A percentile compares a stretch with the other conserved stretches of the same genome.
These are phyloP conservation scores for Boletales sp. DNA, from an alignment of 768 basidiomycete genomes.

Conservation along the genomic window DNA sequence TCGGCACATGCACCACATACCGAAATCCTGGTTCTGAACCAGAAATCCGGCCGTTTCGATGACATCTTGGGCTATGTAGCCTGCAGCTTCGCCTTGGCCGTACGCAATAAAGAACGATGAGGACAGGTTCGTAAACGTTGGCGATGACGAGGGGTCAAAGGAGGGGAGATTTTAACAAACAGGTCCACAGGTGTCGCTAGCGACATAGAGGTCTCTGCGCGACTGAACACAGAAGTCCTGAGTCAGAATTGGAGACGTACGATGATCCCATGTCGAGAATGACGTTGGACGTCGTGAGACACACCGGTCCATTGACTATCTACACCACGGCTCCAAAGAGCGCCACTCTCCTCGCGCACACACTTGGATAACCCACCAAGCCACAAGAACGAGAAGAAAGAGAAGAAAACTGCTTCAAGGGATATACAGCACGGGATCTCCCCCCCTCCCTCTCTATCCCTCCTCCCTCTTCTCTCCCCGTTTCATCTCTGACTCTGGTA, in stretches of 20 bases:
- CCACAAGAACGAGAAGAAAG: too few relatives aligned
- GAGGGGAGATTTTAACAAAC: slow-evolving; percentile 28
- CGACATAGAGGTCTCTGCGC: slow-evolving; percentile 49
- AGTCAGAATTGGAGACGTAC: slow-evolving; percentile 10
- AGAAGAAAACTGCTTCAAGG: too few relatives aligned
- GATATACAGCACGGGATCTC: too few relatives aligned
- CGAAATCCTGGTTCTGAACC: slow-evolving; percentile 45
- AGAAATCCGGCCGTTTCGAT: slow-evolving; percentile 52
- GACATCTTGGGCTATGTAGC: slow-evolving; percentile 42
- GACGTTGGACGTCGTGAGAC: slow-evolving; percentile 41
- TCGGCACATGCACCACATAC: slow-evolving; percentile 9
- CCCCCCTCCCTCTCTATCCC: too few relatives aligned
- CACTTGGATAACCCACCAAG: too few relatives aligned
- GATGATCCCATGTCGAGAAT: slow-evolving; percentile 52
- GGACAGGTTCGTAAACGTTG: slow-evolving; percentile 34
- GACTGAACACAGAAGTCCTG: slow-evolving; percentile 9
- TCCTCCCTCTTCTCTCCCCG: too few relatives aligned
- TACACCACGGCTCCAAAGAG: too few relatives aligned
- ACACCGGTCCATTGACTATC: too few relatives aligned
- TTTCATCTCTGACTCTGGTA: too few relatives aligned
- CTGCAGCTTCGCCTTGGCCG: slow-evolving; percentile 46
- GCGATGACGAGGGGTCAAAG: slow-evolving; percentile 35
- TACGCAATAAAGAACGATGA: slow-evolving; percentile 42
- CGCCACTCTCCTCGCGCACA: too few relatives aligned
- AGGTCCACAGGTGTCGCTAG: slow-evolving; percentile 29